phyloP scores from a whole-genome alignment of 2,329 filamentous ascomycete species.

The Daldinia eschscholtzii region DNA sequence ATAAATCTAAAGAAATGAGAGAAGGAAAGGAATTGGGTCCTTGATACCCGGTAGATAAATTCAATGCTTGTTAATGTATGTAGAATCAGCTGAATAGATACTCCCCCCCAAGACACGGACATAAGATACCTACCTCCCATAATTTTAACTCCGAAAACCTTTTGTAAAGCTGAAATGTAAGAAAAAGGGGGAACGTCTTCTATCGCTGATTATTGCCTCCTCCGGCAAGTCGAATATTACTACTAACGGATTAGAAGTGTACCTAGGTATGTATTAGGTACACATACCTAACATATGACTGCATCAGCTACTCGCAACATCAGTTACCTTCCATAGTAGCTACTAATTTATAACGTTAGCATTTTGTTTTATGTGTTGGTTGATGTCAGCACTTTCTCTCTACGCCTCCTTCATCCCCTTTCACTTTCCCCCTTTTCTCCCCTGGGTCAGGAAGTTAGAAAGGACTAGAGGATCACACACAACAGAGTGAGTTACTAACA shows the following conservation, averaged over 20 bases:
- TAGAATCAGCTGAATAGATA: constrained; percentile 19
- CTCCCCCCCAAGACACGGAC: not conserved
- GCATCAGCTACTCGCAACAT: not conserved
- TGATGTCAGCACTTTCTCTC: not conserved
- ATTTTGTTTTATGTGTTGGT: not conserved
- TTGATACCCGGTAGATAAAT: constrained; percentile 19
- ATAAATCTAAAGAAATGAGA: not conserved
- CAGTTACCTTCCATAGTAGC: not conserved
- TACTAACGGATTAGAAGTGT: not conserved
- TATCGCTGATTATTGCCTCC: not conserved
- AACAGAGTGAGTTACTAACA: not conserved
- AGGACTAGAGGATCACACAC: not conserved
- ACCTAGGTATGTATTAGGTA: not conserved
- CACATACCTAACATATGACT: not conserved
- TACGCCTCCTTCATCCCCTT: not conserved
- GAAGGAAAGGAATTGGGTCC: not conserved
- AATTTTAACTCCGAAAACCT: too few species aligned
- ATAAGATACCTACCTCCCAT: not conserved
- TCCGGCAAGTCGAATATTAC: not conserved
- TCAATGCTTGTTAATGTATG: constrained; percentile 7
- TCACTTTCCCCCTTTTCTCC: not conserved
- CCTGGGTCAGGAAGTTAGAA: not conserved
- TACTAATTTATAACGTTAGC: not conserved
- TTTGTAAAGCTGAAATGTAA: not conserved
- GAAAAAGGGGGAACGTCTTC: not conserved